Base-by-base conservation (phyloP, 2,329 filamentous ascomycete genomes). In the Xylariaceae sp. region DNA sequence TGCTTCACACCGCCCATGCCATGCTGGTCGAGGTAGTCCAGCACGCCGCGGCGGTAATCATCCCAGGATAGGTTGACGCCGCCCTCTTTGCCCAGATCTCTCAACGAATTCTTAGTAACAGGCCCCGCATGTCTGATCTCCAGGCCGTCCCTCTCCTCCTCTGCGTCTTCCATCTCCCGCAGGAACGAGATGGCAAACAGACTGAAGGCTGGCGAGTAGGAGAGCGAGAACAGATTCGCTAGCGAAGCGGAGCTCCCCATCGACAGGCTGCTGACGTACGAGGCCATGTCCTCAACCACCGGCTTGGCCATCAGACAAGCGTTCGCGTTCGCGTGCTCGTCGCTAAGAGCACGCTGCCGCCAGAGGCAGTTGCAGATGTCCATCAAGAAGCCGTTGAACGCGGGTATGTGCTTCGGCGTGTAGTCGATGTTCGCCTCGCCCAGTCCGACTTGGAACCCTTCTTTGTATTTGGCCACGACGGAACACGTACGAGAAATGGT, bases 281-380 rank as follows among this genome's bases (percentile, higher is more conserved):
- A 50, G 5, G 64, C 60, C 26, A 81, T 61, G 2, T 55, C 53
- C 7, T 63, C 53, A 11, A 74, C 64, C 2, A 79, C 65, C 0
- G 63, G 44, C 9, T 54, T 52, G 11, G 72, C 59, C 5, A 76
- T 48, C 42, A 73, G 61, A 50, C 75, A 79, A 7, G 75, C 78
- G 37, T 71, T 68, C 2, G 77, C 70, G 52, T 80, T 80, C n/a
- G 72, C 64, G 48, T 90, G 85, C 2, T 68, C 66, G 9, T 66
- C 65, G 41, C 77, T 77, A 43, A 94, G 82, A 1, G 83, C 87
- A 9, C 81, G 76, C 15, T 77, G 76, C 7, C 86, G 76, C 87
- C 87, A 94, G 32, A 92, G 60, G 35, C 85, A 78, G 57, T 94
- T 94, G 67, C 86, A 89, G 21, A 88, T 74, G 56, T 94, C 88